These are phyloP conservation scores for Phytophthora chlamydospora DNA, from an alignment of 352 stramenopile genomes.

Conservation along the genomic window DNA sequence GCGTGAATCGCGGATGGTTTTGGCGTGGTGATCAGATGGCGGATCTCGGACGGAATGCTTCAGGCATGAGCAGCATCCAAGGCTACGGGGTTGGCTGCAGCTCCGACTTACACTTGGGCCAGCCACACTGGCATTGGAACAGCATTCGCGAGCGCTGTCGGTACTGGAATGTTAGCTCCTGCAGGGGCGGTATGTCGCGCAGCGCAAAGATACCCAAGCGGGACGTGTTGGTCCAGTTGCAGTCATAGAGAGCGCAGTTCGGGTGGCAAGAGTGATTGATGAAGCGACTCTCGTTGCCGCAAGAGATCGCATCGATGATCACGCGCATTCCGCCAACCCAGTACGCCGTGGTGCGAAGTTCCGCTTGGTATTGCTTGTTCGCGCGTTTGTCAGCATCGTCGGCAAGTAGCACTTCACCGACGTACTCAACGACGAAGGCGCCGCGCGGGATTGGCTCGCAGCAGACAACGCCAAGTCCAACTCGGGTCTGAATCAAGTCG, in stretches of 20 bases:
- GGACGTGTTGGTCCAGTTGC: background rate
- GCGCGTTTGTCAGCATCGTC: too few relatives aligned
- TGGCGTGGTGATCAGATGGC: too few relatives aligned
- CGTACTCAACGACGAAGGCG: background rate
- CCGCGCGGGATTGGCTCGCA: background rate
- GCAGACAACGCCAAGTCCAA: background rate
- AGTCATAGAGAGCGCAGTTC: background rate
- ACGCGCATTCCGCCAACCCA: too few relatives aligned
- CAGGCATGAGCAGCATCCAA: too few relatives aligned
- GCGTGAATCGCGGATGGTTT: too few relatives aligned
- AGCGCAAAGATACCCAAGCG: background rate
- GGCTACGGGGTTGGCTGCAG: background rate
- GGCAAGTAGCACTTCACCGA: background rate
- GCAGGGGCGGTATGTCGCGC: background rate
- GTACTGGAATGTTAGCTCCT: background rate
- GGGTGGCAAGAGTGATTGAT: conserved; percentile 1
- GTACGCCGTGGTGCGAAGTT: too few relatives aligned
- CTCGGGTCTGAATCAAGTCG: background rate
- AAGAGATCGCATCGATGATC: too few relatives aligned
- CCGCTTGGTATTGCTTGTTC: too few relatives aligned
- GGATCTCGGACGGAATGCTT: too few relatives aligned
- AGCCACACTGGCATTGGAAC: background rate
- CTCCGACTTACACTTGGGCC: background rate
- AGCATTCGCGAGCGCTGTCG: background rate
- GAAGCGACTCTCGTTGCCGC: background rate